Conservation (phyloP, 768 basidiomycete genomes). For the Termitomyces sp. region DNA sequence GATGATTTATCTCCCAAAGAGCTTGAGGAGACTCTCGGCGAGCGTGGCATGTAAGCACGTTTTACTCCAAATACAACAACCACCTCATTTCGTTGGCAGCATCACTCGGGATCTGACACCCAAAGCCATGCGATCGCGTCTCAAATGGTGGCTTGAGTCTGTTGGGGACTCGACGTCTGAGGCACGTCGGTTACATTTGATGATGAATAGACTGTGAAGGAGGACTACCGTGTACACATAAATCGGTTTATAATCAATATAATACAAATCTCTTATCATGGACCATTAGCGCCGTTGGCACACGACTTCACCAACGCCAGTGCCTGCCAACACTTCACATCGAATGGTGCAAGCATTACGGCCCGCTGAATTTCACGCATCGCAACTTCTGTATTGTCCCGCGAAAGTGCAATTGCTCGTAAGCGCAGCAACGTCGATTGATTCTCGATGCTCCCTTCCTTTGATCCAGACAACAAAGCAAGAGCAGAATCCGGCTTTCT, state of each 20-base stretch:
- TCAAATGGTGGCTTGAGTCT: slow-evolving; percentile 64
- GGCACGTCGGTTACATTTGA: slow-evolving; percentile 47
- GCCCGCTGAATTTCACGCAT: slow-evolving; percentile 55
- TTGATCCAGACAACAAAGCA: slow-evolving; percentile 38
- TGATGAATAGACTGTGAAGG: slow-evolving; percentile 27
- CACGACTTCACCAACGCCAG: slow-evolving; percentile 49
- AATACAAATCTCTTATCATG: slow-evolving; percentile 10
- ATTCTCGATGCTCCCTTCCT: slow-evolving; percentile 24
- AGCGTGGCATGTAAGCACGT: slow-evolving; percentile 71
- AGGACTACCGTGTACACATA: slow-evolving; percentile 2
- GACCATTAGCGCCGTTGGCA: slow-evolving; percentile 2
- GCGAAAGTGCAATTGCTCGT: slow-evolving; percentile 41
- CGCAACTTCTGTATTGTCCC: slow-evolving; percentile 20
- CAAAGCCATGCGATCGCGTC: slow-evolving; percentile 43
- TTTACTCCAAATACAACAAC: background rate
- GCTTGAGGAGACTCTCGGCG: slow-evolving; percentile 62
- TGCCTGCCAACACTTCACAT: slow-evolving; percentile 50
- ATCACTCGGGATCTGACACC: slow-evolving; percentile 34
- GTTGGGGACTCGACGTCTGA: slow-evolving; percentile 33
- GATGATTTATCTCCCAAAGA: slow-evolving; percentile 47
- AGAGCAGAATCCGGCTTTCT: slow-evolving; percentile 37
- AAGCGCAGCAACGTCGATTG: slow-evolving; percentile 43
- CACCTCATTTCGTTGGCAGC: slow-evolving; percentile 16
- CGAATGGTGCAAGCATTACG: slow-evolving; percentile 57
- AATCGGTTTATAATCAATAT: slow-evolving; percentile 10